These are phyloP conservation scores for Bretschneidera sinensis DNA, from an alignment of 345 rosid genomes.

Conservation along the genomic window DNA sequence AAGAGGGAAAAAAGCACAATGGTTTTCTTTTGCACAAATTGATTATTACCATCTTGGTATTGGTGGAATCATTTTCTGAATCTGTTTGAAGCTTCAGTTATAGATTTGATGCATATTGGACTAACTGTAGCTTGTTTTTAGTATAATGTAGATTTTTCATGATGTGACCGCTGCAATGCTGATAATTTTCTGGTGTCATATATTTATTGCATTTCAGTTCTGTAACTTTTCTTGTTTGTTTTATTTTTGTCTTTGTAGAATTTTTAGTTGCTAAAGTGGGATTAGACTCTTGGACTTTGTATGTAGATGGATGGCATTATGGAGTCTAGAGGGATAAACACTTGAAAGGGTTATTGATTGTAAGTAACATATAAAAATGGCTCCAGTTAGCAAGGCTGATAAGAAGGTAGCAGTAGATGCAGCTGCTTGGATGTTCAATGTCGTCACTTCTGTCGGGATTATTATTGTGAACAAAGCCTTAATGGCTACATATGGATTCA, in stretches of 20 bases:
- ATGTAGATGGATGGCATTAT: background rate
- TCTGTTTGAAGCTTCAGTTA: too few relatives aligned
- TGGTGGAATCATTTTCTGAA: too few relatives aligned
- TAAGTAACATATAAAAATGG: constrained; percentile 40
- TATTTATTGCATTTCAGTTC: background rate
- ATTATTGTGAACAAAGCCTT: constrained; percentile 93
- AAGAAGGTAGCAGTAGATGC: constrained; percentile 82
- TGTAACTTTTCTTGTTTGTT: constrained; percentile 3
- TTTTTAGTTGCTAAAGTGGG: background rate
- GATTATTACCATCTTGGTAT: too few relatives aligned
- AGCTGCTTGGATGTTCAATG: constrained; percentile 99
- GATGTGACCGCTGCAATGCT: background rate
- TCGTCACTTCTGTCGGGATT: constrained; percentile 94
- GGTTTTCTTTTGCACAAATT: too few relatives aligned
- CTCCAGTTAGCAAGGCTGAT: constrained; percentile 68
- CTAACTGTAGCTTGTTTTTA: background rate
- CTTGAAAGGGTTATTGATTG: constrained; percentile 8
- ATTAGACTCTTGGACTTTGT: too few relatives aligned
- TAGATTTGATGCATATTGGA: background rate
- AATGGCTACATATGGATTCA: constrained; percentile 96
- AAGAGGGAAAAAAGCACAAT: too few relatives aligned
- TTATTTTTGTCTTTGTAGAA: background rate
- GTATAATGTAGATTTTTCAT: background rate
- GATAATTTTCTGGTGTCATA: background rate
- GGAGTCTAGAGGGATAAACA: background rate